These are phyloP conservation scores for Nyssa sinensis DNA, from an alignment of 148 eudicot species.

Conservation along the genomic window DNA sequence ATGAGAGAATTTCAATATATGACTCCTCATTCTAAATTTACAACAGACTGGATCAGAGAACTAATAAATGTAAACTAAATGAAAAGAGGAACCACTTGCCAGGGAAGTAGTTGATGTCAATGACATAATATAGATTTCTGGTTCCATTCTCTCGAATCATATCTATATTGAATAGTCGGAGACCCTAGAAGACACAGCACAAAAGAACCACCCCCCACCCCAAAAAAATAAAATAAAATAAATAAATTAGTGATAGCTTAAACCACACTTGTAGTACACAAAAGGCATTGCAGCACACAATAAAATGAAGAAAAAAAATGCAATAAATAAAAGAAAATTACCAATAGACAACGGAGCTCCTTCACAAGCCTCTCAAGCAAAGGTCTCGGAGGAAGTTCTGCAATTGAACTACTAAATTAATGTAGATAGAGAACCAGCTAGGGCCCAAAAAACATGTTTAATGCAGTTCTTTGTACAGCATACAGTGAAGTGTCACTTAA, in stretches of 20 bases:
- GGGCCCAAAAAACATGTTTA: background rate
- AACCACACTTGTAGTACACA: too few species aligned
- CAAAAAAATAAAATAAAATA: too few species aligned
- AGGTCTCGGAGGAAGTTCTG: constrained; percentile 90
- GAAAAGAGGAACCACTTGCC: constrained; percentile 40
- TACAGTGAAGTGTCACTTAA: background rate
- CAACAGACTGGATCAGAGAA: too few species aligned
- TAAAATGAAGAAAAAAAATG: too few species aligned
- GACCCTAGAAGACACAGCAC: constrained; percentile 50
- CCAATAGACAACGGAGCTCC: constrained; percentile 76
- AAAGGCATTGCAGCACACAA: too few species aligned
- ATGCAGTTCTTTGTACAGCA: background rate
- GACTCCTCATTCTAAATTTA: too few species aligned
- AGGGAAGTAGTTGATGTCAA: constrained; percentile 94
- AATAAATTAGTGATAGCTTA: too few species aligned
- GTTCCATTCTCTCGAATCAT: constrained; percentile 86
- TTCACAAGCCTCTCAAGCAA: constrained; percentile 73
- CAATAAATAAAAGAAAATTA: constrained; percentile 20
- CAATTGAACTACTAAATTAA: constrained; percentile 13
- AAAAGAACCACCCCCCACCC: background rate
- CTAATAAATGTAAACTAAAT: background rate
- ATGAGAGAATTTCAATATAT: too few species aligned
- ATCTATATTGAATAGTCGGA: constrained; percentile 81
- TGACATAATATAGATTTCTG: constrained; percentile 64
- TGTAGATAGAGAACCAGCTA: background rate